Evolutionary conservation across 805 yeast genomes (phyloP), one percentile per base, ranked within the genome.

Genomic region (Saccharomycopsis javanensis): DNA sequence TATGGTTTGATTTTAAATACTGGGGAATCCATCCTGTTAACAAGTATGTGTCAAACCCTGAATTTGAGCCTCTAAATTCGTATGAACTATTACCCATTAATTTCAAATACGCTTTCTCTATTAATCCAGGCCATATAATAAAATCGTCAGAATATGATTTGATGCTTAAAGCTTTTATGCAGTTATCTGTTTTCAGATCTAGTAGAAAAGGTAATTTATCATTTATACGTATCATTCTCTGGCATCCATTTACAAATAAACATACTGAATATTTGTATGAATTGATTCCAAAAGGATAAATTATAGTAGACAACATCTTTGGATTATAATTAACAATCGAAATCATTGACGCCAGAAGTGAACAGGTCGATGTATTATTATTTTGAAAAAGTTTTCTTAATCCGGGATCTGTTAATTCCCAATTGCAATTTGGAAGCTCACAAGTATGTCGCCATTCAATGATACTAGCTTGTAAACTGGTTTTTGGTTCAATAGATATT

Each of bases 1-100:
- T 38, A 1, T 55, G 59, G 13, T 53, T 60, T 20, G 70, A 66
- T 2, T 67, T 60, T 2, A 71, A 59, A 55, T 75, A 75, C 58
- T 87, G 90, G 0, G 96, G 96, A 5, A 85, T 66, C 83, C 86
- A 89, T 1, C 91, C 89, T 1, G 82, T 74, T 2, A 90, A 62
- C 46, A 81, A 68, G 63, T 71, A 87, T 0, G 86, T 77, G 64
- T 87, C 96, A 13, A 76, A 71, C 1, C 86, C 85, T 64, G 87
- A 80, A 66, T 89, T 88, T 0, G 96, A 88, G 0, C 97, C 97
- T 1, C 67, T 64, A 51, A 82, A 79, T n/a, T 72, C 72, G 63
- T 85, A 85, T 2, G 88, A 85, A 28, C 68, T 59, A 2, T 72
- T 70, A 1, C 81, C 80, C 69, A 75, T 68, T 0, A 85, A 66